Base-by-base conservation (phyloP, 495 filamentous ascomycete species). In the Podospora appendiculata region DNA sequence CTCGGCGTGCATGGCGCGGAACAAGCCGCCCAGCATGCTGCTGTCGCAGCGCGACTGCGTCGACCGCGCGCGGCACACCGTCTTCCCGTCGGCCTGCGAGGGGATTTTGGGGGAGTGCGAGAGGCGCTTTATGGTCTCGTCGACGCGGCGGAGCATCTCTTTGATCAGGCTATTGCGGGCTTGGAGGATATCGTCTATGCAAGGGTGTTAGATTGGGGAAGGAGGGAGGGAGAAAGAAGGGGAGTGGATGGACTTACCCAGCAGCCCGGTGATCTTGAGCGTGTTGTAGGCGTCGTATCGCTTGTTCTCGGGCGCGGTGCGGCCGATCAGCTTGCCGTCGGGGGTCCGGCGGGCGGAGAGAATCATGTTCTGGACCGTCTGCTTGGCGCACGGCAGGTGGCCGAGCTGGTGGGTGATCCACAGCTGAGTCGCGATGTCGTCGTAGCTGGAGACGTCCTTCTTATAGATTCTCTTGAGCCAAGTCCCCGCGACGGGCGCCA, bases 291-390 rank as follows among this genome's bases (percentile, higher is more conserved):
- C 32, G 11, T 10, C 0, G 25, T 44, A 53, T 35, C 32, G 3
- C n/a, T 53, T 16, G 19, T n/a, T 4, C 18, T 47, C 35, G 11
- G 36, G 2, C 4, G 45, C 38, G 32, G 36, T 39, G 25, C 19
- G 35, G 10, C 52, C 44, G 33, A 54, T 41, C 38, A 54, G 12
- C n/a, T 54, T 39, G 19, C 45, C 46, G 10, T 9, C 8, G 8
- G 45, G 35, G 40, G 48, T 54, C 16, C 48, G 16, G 6, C 52
- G 34, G 2, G 13, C 19, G 13, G 12, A 8, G 8, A 25, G 13
- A 12, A 54, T 39, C 52, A 54, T 54, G 38, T 19, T 12, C 9
- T 35, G n/a, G 32, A 54, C 35, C 12, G 52, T 54, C 46, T 54
- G 52, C 52, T 54, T 54, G 13, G 48, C 32, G 25, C 52, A 54